Base-by-base conservation (phyloP, 202 grass and related monocot genomes). In the Zoysia matrella region DNA sequence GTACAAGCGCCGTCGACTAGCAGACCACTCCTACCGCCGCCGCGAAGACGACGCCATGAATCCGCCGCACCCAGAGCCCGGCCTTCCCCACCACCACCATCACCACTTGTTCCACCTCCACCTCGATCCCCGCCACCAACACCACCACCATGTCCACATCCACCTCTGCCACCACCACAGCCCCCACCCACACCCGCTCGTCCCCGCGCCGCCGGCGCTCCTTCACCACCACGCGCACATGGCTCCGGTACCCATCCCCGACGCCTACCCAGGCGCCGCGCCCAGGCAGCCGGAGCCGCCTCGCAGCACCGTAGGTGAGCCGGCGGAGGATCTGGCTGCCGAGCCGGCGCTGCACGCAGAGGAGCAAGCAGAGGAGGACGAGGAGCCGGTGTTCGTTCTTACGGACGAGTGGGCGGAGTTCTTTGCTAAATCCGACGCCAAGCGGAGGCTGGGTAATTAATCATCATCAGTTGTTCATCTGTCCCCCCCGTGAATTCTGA, bases 381-480 rank as follows among this genome's bases (percentile, higher is more conserved):
- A 84, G 69, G 91, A 89, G 16, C 86, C 83, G 10, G 71, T 94
- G 39, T 97, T 90, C 78, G 89, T 97, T 41, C 72, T 97, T 6
- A 92, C 89, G 14, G 91, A 97, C 80, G 91, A 94, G 87, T 94
- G 89, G 91, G 73, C 63, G 5, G 91, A 97, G 15, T 97, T 94
- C 84, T 97, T 94, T 74, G 91, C 91, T 68, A 94, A 92, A 86
- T 93, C 94, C 7, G 94, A 92, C 60, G 91, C 87, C 82, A 97
- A 90, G 84, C 88, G 94, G 80, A 89, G 82, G 79, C 84, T 86
- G 53, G 91, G 94, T 92, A 86, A 85, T 60, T 42, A 15, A 70
- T 70, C 43, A 12, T 30, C 10, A 5, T 43, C 51, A 53, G 3
- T 13, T 53, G 11, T 12, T 46, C 40, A 55, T 47, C 49, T 30